Evolutionary conservation across 768 basidiomycete genomes (phyloP).

Genomic region (Ramaria sp.): DNA sequence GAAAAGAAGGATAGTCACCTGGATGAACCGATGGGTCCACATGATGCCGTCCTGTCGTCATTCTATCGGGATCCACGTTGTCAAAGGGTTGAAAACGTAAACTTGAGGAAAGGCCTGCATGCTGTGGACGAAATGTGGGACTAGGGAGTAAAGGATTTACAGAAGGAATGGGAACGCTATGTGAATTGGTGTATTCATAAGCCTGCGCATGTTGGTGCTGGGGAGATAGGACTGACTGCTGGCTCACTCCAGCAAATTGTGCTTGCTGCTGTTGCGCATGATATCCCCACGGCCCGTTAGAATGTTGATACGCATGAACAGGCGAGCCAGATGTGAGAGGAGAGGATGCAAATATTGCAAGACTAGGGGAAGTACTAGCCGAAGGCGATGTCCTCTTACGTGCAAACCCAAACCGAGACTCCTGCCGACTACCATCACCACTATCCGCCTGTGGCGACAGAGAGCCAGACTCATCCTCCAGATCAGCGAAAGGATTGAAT

Average conservation of each 20-base stretch:
- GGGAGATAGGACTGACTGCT: not conserved
- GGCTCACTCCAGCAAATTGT: not conserved
- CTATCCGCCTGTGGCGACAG: conserved; percentile 32
- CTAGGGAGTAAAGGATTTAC: not conserved
- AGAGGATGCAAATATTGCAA: conserved; percentile 1
- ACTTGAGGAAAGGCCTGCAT: not conserved
- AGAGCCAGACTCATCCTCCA: conserved; percentile 33
- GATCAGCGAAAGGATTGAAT: conserved; percentile 69
- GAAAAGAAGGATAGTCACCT: not conserved
- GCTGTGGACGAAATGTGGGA: conserved; percentile 2
- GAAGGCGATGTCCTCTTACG: conserved; percentile 28
- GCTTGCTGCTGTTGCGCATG: not conserved
- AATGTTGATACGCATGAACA: not conserved
- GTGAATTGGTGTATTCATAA: conserved; percentile 3
- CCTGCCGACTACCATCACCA: conserved; percentile 51
- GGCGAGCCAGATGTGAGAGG: conserved; percentile 1
- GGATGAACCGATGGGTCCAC: not conserved
- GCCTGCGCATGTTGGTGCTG: not conserved
- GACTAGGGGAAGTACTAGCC: conserved; percentile 1
- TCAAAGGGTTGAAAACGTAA: conserved; percentile 5
- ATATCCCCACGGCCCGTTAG: conserved; percentile 4
- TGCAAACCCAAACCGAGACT: conserved; percentile 77
- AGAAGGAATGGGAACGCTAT: not conserved
- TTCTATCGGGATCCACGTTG: not conserved
- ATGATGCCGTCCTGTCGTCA: not conserved